Base-by-base conservation (phyloP, 805 yeast genomes). In the Pichia deserticola region DNA sequence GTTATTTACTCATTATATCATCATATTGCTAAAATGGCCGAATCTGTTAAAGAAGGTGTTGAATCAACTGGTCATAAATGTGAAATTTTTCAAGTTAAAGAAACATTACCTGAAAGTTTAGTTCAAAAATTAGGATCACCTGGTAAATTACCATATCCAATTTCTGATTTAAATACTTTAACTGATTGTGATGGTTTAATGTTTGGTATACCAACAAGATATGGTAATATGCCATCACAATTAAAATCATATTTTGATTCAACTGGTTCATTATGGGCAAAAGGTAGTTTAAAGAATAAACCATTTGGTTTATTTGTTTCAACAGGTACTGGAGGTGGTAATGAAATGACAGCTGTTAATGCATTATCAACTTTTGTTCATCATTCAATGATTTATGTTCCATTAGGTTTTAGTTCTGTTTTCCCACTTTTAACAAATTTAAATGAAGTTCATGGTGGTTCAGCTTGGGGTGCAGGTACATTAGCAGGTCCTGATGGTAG, bases 401-500 rank as follows among this genome's bases (percentile, higher is more conserved):
- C 96, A 54, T 75, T 87, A 58, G 96, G 96, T 62, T 78, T 77
- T 70, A 79, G 75, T 47, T 66, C 74, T 36, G 75, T 73, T 39
- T 79, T 81, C 62, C 75, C 77, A 44, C 76, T 76, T 51, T 65
- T 81, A 58, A 63, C 75, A 45, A 75, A 75, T 66, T 61, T 84
- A 51, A 75, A 73, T 20, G 90, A 83, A 69, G 74, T 77, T 50
- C 90, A 84, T 63, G 95, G 95, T 60, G 84, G 85, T 59, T 79
- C 90, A 48, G 78, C 95, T 46, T 88, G 89, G 85, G 95, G 95
- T 68, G 88, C 95, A 41, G 93, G 92, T 62, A 72, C 86, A 51
- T 74, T 76, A 56, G 88, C 95, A 36, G 92, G 84, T 56, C 70
- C 79, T 25, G 89, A 84, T 61, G 95, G 95, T 59, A 77, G 88